These are phyloP conservation scores for Wallacemonas sp. DNA, from an alignment of 208 protist genomes.

Conservation along the genomic window DNA sequence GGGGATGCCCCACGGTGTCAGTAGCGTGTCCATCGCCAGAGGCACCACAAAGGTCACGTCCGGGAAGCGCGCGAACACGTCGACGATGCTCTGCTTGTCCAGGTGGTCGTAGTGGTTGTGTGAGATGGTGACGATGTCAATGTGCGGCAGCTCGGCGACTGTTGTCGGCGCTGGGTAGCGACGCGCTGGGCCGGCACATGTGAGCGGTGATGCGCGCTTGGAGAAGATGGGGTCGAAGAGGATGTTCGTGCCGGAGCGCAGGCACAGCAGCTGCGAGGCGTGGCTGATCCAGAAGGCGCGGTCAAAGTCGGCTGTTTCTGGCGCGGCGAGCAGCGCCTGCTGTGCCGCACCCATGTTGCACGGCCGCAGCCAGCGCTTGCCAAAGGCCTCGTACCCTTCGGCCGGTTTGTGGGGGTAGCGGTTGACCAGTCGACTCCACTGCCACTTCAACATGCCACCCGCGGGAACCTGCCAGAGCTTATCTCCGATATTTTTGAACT, in stretches of 20 bases:
- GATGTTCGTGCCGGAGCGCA: conserved; percentile 57
- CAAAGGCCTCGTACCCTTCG: conserved; percentile 47
- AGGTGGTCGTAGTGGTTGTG: conserved; percentile 94
- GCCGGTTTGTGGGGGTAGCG: conserved; percentile 24
- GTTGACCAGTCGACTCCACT: conserved; percentile 10
- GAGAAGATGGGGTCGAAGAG: conserved; percentile 88
- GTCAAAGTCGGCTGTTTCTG: conserved; percentile 19
- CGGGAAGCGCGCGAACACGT: conserved; percentile 41
- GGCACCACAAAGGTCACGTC: conserved; percentile 59
- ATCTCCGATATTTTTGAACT: conserved; percentile 61
- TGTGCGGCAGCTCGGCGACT: conserved; percentile 53
- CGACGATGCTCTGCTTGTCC: conserved; percentile 38
- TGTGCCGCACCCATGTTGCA: conserved; percentile 39
- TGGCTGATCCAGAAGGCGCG: conserved; percentile 83
- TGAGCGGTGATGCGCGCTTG: conserved; percentile 57
- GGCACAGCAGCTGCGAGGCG: conserved; percentile 73
- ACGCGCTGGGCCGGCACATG: conserved; percentile 50
- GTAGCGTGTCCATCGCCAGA: conserved; percentile 43
- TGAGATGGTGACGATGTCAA: conserved; percentile 78
- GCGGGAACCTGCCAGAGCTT: neutral
- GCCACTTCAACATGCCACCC: conserved; percentile 16
- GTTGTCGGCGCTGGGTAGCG: conserved; percentile 35
- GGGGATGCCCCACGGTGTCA: conserved; percentile 45
- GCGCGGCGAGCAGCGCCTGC: conserved; percentile 19
- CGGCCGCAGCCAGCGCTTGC: conserved; percentile 36